These are phyloP conservation scores for maize (Zea mays) DNA, from an alignment of 176 grass and related monocot genomes.

Conservation along the genomic window DNA sequence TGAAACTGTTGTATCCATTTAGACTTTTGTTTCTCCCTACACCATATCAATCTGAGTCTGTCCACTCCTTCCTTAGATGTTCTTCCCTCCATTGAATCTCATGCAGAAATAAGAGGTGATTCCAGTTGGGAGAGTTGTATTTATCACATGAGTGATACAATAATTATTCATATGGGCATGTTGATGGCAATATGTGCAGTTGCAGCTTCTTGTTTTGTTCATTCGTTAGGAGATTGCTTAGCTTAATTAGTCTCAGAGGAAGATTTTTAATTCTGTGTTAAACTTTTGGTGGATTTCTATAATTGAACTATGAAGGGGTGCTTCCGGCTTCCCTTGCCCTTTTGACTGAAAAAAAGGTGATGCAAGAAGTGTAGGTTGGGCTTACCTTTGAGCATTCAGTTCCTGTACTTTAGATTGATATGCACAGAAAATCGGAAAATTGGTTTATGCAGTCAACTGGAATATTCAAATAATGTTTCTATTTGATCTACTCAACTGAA, in stretches of 20 bases:
- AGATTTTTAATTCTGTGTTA: neutral
- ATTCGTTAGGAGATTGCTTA: neutral
- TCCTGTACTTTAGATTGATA: slow-evolving; percentile 21
- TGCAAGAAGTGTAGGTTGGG: slow-evolving; percentile 9
- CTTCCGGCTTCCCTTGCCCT: neutral
- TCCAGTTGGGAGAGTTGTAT: neutral
- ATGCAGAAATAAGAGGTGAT: slow-evolving; percentile 1
- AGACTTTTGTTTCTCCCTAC: too few relatives aligned
- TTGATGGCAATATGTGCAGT: neutral
- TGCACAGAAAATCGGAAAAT: neutral
- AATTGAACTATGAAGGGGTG: neutral
- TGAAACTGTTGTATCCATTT: too few relatives aligned
- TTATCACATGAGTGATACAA: neutral
- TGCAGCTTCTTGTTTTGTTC: neutral
- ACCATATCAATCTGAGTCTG: too few relatives aligned
- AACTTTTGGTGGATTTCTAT: neutral
- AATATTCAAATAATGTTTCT: slow-evolving; percentile 24
- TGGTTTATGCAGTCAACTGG: slow-evolving; percentile 8
- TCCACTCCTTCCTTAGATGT: too few relatives aligned
- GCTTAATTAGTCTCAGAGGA: slow-evolving; percentile 6
- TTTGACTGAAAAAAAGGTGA: neutral
- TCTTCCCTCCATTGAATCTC: too few relatives aligned
- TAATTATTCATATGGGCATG: neutral
- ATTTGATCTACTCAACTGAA: slow-evolving; percentile 14
- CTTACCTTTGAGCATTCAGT: slow-evolving; percentile 8